Percentiles rank a stretch among this genome's conserved stretches.
Evolutionary conservation across 23 red algal species (phyloP).

Genomic region (Gracilariopsis chorda): DNA sequence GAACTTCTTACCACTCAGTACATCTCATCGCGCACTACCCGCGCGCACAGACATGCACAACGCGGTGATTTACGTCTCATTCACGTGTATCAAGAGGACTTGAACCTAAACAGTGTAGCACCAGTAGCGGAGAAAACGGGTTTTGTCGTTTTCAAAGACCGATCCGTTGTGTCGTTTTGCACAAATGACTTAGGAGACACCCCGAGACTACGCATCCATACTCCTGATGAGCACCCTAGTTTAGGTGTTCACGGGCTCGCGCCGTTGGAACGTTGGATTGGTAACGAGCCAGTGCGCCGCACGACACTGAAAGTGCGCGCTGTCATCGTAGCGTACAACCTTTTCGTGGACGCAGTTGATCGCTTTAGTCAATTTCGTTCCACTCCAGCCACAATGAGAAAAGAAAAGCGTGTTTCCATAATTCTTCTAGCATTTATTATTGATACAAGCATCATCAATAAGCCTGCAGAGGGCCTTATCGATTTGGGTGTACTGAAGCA

Average conservation of each 20-base stretch:
- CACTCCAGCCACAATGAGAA: background rate
- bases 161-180: background rate
- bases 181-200: background rate
- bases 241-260: background rate
- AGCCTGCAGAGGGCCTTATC: background rate
- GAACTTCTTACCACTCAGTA: no score
- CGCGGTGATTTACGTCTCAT: background rate
- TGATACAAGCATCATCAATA: background rate
- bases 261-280: background rate
- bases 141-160: background rate
- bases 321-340: background rate
- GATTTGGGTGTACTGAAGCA: no score
- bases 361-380: background rate
- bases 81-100: background rate
- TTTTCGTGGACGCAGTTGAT: conserved; percentile 17
- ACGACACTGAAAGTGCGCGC: background rate
- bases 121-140: background rate
- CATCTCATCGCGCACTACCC: no score
- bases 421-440: background rate
- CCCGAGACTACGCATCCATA: background rate
- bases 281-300: background rate
- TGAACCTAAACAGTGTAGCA: background rate
- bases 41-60: background rate
- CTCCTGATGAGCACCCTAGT: background rate
- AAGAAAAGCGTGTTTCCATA: background rate